These are phyloP conservation scores for Thinopyrum elongatum DNA, from an alignment of 176 grass and related monocot species.

Conservation along the genomic window DNA sequence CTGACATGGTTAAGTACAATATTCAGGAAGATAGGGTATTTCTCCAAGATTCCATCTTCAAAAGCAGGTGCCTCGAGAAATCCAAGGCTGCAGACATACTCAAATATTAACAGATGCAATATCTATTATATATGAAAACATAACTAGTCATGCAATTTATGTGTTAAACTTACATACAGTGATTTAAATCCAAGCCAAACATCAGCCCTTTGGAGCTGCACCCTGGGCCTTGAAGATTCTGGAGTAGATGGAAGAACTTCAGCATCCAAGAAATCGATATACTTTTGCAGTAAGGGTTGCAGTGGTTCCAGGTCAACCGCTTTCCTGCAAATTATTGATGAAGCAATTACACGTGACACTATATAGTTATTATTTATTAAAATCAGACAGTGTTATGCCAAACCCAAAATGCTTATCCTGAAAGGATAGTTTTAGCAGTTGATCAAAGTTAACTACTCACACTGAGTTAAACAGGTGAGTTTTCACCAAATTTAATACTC, in stretches of 20 bases:
- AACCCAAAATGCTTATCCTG: slow-evolving; percentile 11
- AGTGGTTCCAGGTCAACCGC: slow-evolving; percentile 75
- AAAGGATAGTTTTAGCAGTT: slow-evolving; percentile 27
- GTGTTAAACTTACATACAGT: slow-evolving; percentile 90
- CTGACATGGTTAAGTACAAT: slow-evolving; percentile 94
- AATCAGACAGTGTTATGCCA: not conserved
- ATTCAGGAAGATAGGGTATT: slow-evolving; percentile 86
- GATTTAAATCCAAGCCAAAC: slow-evolving; percentile 99
- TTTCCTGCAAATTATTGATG: slow-evolving; percentile 49
- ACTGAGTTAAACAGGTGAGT: slow-evolving; percentile 9
- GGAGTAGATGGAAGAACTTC: slow-evolving; percentile 64
- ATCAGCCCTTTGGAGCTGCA: slow-evolving; percentile 77
- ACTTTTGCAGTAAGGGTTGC: slow-evolving; percentile 83
- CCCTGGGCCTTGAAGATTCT: slow-evolving; percentile 65
- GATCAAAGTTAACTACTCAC: not conserved
- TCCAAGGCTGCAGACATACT: slow-evolving; percentile 63
- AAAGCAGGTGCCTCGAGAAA: slow-evolving; percentile 93
- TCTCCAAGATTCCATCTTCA: slow-evolving; percentile 96
- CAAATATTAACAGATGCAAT: slow-evolving; percentile 20
- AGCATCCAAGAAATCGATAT: slow-evolving; percentile 77
- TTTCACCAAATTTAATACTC: slow-evolving; percentile 14
- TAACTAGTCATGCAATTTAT: slow-evolving; percentile 22
- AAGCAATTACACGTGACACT: slow-evolving; percentile 29
- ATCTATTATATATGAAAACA: slow-evolving; percentile 9
- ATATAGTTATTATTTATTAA: slow-evolving; percentile 24